Evolutionary conservation across 75 land plant species (phyloP), one percentile per base, ranked within the genome.

Genomic region (Chamaecyparis obtusa): DNA sequence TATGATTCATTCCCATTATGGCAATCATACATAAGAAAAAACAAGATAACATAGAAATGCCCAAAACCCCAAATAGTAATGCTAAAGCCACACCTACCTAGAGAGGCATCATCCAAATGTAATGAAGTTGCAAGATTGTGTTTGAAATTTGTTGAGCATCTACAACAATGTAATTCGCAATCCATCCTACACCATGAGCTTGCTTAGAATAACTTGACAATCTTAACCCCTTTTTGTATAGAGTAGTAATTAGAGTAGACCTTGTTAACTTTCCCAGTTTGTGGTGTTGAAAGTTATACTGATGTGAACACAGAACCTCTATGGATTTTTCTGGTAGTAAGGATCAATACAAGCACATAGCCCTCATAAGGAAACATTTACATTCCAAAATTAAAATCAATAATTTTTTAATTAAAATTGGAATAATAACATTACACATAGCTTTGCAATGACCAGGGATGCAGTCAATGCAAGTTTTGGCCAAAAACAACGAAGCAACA

Each of bases 81-180:
- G 88, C 90, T 30, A 98, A 87, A 3, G 97, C 97, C 0, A 91
- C 91, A 48, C 69, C 84, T 37, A 96, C 90, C 85, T 98, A 98
- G 44, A 96, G 88, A 9, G 98, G 99, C 88, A 91, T 91, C 75
- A 96, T 87, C 99, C 99, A 98, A 15, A 96, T 55, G 83, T 94
- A 90, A 84, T 98, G 96, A 39, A 98, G 88, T 87, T 95, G 98
- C 2, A 93, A 81, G n/a, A 96, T 95, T 91, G 93, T 91, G 87
- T 98, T 96, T 43, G 96, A 94, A 54, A 98, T 93, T 87, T 96
- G 95, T 85, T 98, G 98, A 39, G 96, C 96, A 87, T 98, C 99
- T 41, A 96, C 99, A 39, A 95, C 93, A 98, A 96, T 96, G 88
- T 96, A 95, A 89, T 98, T 98, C 46, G 94, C 97, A 74, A 98